phyloP scores from a whole-genome alignment of 2,329 filamentous ascomycete genomes.

The Onygenales sp. region DNA sequence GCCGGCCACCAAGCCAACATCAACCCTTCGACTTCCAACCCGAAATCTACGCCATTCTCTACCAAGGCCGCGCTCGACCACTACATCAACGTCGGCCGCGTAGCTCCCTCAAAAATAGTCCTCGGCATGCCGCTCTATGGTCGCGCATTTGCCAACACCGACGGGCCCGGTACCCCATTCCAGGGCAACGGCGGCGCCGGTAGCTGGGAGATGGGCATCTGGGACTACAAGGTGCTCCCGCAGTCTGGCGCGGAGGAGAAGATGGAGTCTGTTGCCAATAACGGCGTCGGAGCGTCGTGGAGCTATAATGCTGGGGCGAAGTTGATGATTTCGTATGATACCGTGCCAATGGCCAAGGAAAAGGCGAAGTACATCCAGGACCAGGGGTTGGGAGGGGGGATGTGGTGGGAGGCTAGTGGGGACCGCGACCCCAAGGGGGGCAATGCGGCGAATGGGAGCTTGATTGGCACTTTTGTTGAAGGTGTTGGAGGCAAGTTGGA shows the following conservation, averaged over 20 bases:
- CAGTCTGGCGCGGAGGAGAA: constrained; percentile 55
- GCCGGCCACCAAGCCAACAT: constrained; percentile 80
- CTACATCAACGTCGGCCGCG: constrained; percentile 54
- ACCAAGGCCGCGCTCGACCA: constrained; percentile 59
- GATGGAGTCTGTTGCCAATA: constrained; percentile 39
- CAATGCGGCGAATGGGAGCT: constrained; percentile 40
- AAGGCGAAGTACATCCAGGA: constrained; percentile 65
- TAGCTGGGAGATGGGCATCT: constrained; percentile 76
- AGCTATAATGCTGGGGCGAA: constrained; percentile 57
- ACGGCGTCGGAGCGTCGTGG: constrained; percentile 58
- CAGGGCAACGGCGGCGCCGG: constrained; percentile 62
- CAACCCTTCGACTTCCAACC: constrained; percentile 49
- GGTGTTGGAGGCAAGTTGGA: constrained; percentile 27
- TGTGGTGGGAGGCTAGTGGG: constrained; percentile 91
- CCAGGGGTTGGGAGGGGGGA: constrained; percentile 66
- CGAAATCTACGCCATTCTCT: constrained; percentile 66
- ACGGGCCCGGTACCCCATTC: constrained; percentile 63
- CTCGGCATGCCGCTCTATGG: constrained; percentile 96
- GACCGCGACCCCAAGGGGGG: constrained; percentile 52
- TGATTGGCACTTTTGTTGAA: constrained; percentile 52
- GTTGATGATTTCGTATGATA: constrained; percentile 67
- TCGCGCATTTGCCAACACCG: constrained; percentile 70
- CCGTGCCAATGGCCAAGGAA: constrained; percentile 47
- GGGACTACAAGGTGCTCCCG: constrained; percentile 81
- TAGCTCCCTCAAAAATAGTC: constrained; percentile 64